phyloP scores from a whole-genome alignment of 2,329 filamentous ascomycete genomes.

The Microdochium bolleyi region DNA sequence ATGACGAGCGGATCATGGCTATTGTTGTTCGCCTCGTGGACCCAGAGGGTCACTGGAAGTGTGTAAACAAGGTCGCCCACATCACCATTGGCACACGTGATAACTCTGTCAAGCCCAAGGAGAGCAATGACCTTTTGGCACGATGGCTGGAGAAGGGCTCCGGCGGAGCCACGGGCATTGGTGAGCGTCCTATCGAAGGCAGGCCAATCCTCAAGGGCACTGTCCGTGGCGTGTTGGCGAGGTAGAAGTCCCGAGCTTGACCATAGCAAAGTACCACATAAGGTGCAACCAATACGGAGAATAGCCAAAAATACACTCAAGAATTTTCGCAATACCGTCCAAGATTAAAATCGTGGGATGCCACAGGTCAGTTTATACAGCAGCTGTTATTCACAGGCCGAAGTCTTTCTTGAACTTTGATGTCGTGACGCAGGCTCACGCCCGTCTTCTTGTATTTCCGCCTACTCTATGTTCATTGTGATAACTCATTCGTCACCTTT shows the following conservation, averaged over 20 bases:
- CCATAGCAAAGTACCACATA: not conserved
- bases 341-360: too few species aligned
- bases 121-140: conserved; percentile 80
- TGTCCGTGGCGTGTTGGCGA: conserved; percentile 40
- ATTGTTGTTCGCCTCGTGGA: conserved; percentile 72
- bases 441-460: not conserved
- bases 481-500: conserved; percentile 60
- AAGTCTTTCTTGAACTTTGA: too few species aligned
- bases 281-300: not conserved
- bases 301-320: too few species aligned
- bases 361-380: too few species aligned
- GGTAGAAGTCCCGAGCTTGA: conserved; percentile 20
- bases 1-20: conserved; percentile 82
- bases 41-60: conserved; percentile 51
- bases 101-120: conserved; percentile 73
- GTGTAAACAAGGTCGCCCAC: conserved; percentile 72
- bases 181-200: conserved; percentile 40
- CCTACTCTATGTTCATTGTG: conserved; percentile 2
- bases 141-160: conserved; percentile 60
- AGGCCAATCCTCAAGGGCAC: conserved; percentile 38
- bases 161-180: conserved; percentile 32
- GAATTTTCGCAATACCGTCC: too few species aligned
- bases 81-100: conserved; percentile 82
- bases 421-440: too few species aligned
- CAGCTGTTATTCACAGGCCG: too few species aligned